Evolutionary conservation across 768 basidiomycete genomes (phyloP), one percentile per base, ranked within the genome.

Genomic region (Suillus ampliporus): DNA sequence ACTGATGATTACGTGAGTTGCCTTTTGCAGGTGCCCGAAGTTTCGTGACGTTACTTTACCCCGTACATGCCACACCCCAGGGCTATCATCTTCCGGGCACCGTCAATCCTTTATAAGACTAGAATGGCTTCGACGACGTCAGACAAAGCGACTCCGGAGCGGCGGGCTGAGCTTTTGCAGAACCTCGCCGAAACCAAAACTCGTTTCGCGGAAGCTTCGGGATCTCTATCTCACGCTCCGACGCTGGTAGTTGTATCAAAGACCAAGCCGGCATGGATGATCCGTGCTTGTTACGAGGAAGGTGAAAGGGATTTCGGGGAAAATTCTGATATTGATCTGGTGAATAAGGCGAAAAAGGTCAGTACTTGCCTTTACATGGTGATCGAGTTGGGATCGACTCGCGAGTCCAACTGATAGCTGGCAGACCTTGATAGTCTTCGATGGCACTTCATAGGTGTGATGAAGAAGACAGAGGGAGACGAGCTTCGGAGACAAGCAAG

Each of bases 231-330:
- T 41, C 57, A 61, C 14, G 38, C 65, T 17, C 58, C 68, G n/a
- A 81, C 81, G 4, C 77, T 98, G 14, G 89, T 98, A 19, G 94
- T 96, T 4, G 95, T 98, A 6, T 97, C 95, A 13, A 99, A 99
- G 77, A 86, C 89, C 71, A 98, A 98, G 73, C 93, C 97, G 5
- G 85, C 90, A 4, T 86, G 88, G 10, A 97, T 99, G 75, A 88
- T 99, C 63, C 80, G 88, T 31, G 90, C 90, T 11, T 92, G 94
- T 67, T 93, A 92, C 71, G 83, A 91, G 56, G 81, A 82, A 15
- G 94, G 91, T 0, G 92, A 97, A 65, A 80, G 89, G 2, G 94
- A 97, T 74, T 99, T 99, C 71, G 97, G 97, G 8, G 97, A 99
- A 79, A 99, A 99, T 74, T 99, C 98, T 71, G 94, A 95, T 13